Evolutionary conservation across 345 rosid genomes (phyloP), one percentile per base, ranked within the genome.

Genomic region (Angophora floribunda): DNA sequence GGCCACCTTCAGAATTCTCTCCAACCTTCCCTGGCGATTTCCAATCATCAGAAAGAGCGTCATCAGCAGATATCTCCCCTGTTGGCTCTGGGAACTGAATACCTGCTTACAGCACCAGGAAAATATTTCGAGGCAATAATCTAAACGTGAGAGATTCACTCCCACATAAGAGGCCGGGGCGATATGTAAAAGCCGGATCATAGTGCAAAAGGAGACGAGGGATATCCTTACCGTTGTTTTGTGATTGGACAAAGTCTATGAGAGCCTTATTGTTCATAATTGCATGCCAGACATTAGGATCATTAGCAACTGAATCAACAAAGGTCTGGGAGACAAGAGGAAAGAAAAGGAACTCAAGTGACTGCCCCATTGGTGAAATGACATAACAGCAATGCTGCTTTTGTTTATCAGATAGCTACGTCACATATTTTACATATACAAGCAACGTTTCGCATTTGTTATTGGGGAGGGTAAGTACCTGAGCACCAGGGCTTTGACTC

Each of bases 241-340:
- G 93, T 86, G 94, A 92, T 89, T 86, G 89, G 44, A 95, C 85
- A 85, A 93, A 95, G 21, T 89, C 92, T 87, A 85, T 86, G 85
- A 95, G 93, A 7, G 89, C 93, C 26, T 90, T 91, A 90, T 95
- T 96, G 70, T 92, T 88, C 91, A 92, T 67, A 32, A 94, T 93
- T 52, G 97, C 96, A 88, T 90, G 89, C 99, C 97, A 96, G 61
- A 96, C 97, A 6, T 94, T 91, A n/a, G 94, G 97, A 82, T 97
- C 99, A 67, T 88, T 51, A 14, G 95, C 98, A 90, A 97, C 87
- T 44, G 98, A 95, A 84, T 96, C 96, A 93, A 97, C 97, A 87
- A 96, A 93, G 91, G 90, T 51, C 98, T 97, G 93, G 21, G 51
- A 30, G 50, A 30, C 15, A 52, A 53, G 32, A 47, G 49, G 19